Conservation (phyloP, 2,329 filamentous ascomycete species). For the Epichloe gansuensis region DNA sequence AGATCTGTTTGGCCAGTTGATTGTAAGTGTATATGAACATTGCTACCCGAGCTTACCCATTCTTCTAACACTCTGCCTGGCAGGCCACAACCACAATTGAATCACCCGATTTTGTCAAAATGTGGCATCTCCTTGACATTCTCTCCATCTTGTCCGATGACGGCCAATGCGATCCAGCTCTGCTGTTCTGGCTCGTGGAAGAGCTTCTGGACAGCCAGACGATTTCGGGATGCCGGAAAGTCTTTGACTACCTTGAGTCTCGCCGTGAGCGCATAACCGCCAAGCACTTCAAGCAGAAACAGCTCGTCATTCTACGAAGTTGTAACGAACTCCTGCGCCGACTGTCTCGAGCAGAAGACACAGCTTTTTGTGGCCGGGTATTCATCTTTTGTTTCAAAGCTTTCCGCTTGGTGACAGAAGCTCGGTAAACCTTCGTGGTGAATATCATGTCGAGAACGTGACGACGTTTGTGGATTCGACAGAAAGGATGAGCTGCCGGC, state of each 20-base stretch:
- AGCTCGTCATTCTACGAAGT: conserved; percentile 77
- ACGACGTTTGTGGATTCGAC: conserved; percentile 58
- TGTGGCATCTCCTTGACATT: conserved; percentile 92
- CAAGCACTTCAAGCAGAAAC: conserved; percentile 69
- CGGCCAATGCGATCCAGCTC: conserved; percentile 62
- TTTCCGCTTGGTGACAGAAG: conserved; percentile 95
- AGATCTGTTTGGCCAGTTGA: conserved; percentile 63
- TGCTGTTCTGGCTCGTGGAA: conserved; percentile 85
- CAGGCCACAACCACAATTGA: conserved; percentile 67
- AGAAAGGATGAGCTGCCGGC: conserved; percentile 12
- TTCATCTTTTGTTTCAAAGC: conserved; percentile 99
- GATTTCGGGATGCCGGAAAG: conserved; percentile 76
- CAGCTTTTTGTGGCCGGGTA: conserved; percentile 91
- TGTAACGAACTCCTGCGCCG: conserved; percentile 93
- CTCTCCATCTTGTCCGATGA: conserved; percentile 79
- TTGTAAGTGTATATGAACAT: conserved; percentile 42
- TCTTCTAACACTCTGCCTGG: conserved; percentile 9
- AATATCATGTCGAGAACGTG: conserved; percentile 92
- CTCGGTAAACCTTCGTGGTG: conserved; percentile 89
- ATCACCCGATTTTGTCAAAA: conserved; percentile 62
- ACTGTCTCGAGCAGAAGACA: conserved; percentile 90
- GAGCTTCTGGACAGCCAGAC: conserved; percentile 94
- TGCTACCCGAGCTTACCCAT: background rate
- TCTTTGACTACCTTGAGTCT: conserved; percentile 94
- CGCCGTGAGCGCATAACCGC: conserved; percentile 78